phyloP scores from a whole-genome alignment of 768 basidiomycete species.

The Calvatia gigantea region DNA sequence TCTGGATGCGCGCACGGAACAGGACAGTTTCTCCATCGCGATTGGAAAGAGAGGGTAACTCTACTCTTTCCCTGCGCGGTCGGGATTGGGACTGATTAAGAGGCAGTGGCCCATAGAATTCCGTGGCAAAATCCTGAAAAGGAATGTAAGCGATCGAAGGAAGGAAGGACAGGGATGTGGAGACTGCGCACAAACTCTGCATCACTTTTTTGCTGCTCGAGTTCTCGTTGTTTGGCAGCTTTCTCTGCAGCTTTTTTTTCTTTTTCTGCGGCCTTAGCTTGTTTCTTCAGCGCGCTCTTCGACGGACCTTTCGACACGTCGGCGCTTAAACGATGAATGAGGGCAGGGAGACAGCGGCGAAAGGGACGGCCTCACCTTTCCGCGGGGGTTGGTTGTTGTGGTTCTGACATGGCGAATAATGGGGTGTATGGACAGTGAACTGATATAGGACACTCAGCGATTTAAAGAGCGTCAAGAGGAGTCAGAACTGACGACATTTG shows the following conservation, averaged over 20 bases:
- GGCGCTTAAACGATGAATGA: slow-evolving; percentile 14
- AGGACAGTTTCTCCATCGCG: slow-evolving; percentile 73
- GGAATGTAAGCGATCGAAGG: slow-evolving; percentile 9
- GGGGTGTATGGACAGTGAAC: background rate
- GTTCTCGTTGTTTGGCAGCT: slow-evolving; percentile 74
- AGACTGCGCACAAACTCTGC: slow-evolving; percentile 53
- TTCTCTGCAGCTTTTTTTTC: slow-evolving; percentile 86
- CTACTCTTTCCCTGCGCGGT: slow-evolving; percentile 51
- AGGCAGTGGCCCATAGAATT: slow-evolving; percentile 85
- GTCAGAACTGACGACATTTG: slow-evolving; percentile 4
- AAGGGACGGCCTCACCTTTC: slow-evolving; percentile 22
- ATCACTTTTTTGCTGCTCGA: slow-evolving; percentile 62
- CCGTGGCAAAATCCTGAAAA: slow-evolving; percentile 66
- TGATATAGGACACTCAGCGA: background rate
- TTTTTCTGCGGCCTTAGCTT: slow-evolving; percentile 88
- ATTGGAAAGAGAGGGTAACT: slow-evolving; percentile 62
- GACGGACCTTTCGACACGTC: slow-evolving; percentile 48
- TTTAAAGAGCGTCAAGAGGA: background rate
- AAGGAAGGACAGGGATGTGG: background rate
- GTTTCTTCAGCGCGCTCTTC: slow-evolving; percentile 90
- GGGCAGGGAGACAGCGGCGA: background rate
- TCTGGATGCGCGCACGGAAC: slow-evolving; percentile 88
- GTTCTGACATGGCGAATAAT: slow-evolving; percentile 15
- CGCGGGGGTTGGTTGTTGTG: slow-evolving; percentile 17
- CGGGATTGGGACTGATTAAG: slow-evolving; percentile 90